Conservation (phyloP, 2,329 filamentous ascomycete species). For the Pseudocercospora cruenta region DNA sequence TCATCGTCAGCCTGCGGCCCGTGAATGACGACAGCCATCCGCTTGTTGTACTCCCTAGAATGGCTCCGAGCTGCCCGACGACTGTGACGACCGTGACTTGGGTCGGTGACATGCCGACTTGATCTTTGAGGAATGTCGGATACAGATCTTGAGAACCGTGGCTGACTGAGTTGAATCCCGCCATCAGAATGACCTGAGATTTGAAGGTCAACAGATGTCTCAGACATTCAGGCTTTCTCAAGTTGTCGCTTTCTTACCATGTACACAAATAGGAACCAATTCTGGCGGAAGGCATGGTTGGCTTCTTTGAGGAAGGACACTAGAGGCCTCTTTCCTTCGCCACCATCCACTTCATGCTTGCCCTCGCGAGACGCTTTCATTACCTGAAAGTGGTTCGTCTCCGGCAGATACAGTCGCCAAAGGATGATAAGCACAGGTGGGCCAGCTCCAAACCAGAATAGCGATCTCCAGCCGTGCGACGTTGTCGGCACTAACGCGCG, state of each 20-base stretch:
- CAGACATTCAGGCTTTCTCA: too few species aligned
- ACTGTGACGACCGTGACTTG: constrained; percentile 42
- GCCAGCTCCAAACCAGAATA: constrained; percentile 45
- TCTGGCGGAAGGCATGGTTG: constrained; percentile 32
- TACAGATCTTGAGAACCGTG: constrained; percentile 44
- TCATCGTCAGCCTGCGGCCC: constrained; percentile 44
- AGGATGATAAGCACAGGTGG: constrained; percentile 42
- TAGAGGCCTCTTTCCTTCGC: constrained; percentile 14
- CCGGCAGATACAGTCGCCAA: constrained; percentile 31
- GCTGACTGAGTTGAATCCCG: constrained; percentile 29
- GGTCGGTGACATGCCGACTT: constrained; percentile 37
- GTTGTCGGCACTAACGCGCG: constrained; percentile 43
- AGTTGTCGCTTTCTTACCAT: constrained; percentile 22
- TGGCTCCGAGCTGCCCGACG: constrained; percentile 41
- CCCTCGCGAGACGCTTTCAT: constrained; percentile 32
- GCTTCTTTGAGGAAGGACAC: constrained; percentile 29
- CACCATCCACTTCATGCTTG: constrained; percentile 17
- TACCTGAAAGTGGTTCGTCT: constrained; percentile 35
- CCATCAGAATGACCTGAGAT: constrained; percentile 21
- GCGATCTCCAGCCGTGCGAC: constrained; percentile 40
- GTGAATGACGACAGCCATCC: constrained; percentile 44
- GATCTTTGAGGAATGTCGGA: constrained; percentile 45
- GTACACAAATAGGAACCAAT: constrained; percentile 45
- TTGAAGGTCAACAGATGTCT: too few species aligned
- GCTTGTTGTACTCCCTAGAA: constrained; percentile 40